Evolutionary conservation across 116 monocot genomes (phyloP), one percentile per base, ranked within the genome.

Genomic region (Dioscorea cayenensis): DNA sequence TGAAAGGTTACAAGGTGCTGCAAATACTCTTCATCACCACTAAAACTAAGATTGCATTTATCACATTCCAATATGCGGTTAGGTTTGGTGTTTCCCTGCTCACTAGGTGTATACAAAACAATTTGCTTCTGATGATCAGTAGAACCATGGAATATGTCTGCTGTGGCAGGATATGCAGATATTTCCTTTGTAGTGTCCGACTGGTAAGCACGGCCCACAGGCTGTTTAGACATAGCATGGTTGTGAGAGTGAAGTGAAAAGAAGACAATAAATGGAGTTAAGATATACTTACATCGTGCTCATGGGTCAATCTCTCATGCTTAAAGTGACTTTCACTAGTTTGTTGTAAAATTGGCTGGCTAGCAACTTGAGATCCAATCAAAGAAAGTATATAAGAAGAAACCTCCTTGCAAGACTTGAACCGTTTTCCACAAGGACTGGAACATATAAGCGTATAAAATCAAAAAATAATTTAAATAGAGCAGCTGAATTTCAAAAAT

Each of bases 381-480:
- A 85, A 83, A 71, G 86, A 84, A 70, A 92, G 84, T 67, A 95
- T 77, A 61, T 92, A 89, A 16, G 87, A 72, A 74, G 95, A 89
- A 63, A 95, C 80, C 62, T 95, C 92, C 75, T 89, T 89, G 82
- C 87, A 95, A 10, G 85, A 80, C 36, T 70, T 49, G 70, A 95
- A 95, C 61, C 92, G 89, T 74, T 87, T 81, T 68, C 95, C 92
- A 37, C 78, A 89, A 74, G 92, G 92, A 73, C 95, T 95, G 72
- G 48, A 61, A 72, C 79, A 58, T 79, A 14, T 20, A 68, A 36
- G 72, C 3, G 6, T 43, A 62, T 72, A 3, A 23, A 11, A 55
- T n/a, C n/a, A 68, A 58, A 78, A 70, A 69, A 27, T 4, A 74
- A 18, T 64, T 14, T 18, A 5, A 18, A 4, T 55, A 43, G 6